Conservation (phyloP, 1,284 basidiomycete genomes). For the Rhodotorula sp. region DNA sequence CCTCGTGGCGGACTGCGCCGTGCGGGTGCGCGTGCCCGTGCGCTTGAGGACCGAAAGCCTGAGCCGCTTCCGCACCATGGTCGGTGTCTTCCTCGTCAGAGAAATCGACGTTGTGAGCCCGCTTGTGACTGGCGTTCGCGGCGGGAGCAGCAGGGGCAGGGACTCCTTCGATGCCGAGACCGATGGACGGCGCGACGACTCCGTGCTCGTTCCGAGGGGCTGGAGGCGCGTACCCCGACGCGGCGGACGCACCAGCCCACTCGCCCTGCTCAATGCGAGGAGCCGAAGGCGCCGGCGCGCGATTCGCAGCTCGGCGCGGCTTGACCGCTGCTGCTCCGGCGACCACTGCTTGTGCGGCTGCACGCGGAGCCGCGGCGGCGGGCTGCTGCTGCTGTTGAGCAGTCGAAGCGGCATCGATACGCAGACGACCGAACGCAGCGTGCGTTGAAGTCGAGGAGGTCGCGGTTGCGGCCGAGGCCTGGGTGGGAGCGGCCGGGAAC, state of each 20-base stretch:
- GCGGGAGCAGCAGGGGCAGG: neutral
- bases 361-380: neutral
- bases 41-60: conserved; percentile 20
- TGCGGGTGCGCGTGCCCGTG: neutral
- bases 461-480: neutral
- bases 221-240: neutral
- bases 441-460: conserved; percentile 36
- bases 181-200: neutral
- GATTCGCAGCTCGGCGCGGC: neutral
- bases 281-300: conserved; percentile 13
- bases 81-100: conserved; percentile 51
- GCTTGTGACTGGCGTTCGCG: conserved; percentile 24
- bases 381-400: neutral
- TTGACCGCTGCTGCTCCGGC: conserved; percentile 8
- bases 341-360: conserved; percentile 9
- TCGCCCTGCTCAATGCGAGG: conserved; percentile 30
- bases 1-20: conserved; percentile 37
- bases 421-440: conserved; percentile 29
- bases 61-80: conserved; percentile 48
- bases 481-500: neutral
- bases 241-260: conserved; percentile 25
- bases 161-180: conserved; percentile 21
- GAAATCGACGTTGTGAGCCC: conserved; percentile 48
- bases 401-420: conserved; percentile 15
- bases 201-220: conserved; percentile 9